Conservation (phyloP, 2,329 filamentous ascomycete genomes). For the Ascochyta lentis region DNA sequence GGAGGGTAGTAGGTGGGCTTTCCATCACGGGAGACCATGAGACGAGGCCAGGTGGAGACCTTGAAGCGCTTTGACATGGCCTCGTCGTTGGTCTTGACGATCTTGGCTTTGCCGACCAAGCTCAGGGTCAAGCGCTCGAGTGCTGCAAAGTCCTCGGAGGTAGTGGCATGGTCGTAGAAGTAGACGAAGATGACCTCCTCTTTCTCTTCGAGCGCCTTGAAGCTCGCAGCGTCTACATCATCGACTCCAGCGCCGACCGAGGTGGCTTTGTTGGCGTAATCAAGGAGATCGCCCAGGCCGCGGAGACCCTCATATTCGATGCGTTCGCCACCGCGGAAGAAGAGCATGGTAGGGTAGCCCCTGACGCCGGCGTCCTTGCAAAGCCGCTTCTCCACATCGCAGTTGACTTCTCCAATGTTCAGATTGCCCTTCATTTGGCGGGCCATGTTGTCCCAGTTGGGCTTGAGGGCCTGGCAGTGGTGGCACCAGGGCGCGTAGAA, state of each 20-base stretch:
- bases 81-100: slow-evolving; percentile 88
- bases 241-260: slow-evolving; percentile 77
- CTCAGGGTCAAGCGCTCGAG: slow-evolving; percentile 85
- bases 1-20: slow-evolving; percentile 89
- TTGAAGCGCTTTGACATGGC: slow-evolving; percentile 83
- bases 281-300: slow-evolving; percentile 86
- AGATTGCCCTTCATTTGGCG: slow-evolving; percentile 89
- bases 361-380: slow-evolving; percentile 87
- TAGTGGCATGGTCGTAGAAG: slow-evolving; percentile 96
- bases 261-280: slow-evolving; percentile 85
- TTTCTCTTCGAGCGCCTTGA: slow-evolving; percentile 85
- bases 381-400: slow-evolving; percentile 81
- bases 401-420: slow-evolving; percentile 96
- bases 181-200: slow-evolving; percentile 97
- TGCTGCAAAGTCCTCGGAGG: slow-evolving; percentile 87
- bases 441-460: slow-evolving; percentile 87
- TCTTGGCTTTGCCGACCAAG: slow-evolving; percentile 87
- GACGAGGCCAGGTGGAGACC: slow-evolving; percentile 94
- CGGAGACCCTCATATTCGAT: slow-evolving; percentile 93
- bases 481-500: slow-evolving; percentile 98
- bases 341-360: slow-evolving; percentile 87
- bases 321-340: slow-evolving; percentile 89
- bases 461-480: slow-evolving; percentile 91
- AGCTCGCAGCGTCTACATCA: slow-evolving; percentile 77
- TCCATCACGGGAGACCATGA: slow-evolving; percentile 87